A percentile compares a stretch with the other conserved stretches of the same genome.
These are phyloP conservation scores for Entoloma clypeatum DNA, from an alignment of 1,284 basidiomycete species.

Conservation along the genomic window DNA sequence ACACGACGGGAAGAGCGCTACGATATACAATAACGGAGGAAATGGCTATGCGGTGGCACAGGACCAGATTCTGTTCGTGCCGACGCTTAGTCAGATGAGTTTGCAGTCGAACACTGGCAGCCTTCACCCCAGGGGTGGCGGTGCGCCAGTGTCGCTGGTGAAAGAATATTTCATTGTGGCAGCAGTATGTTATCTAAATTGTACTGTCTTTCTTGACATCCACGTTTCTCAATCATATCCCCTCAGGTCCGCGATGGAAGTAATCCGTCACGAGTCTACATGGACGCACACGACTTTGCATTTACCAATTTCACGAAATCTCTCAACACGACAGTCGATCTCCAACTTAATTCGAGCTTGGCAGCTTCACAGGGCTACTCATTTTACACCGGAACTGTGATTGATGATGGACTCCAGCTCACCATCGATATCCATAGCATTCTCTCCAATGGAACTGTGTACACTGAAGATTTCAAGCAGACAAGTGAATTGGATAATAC, in stretches of 20 bases:
- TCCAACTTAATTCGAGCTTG: conserved; percentile 27
- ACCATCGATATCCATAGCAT: conserved; percentile 33
- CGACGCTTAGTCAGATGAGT: conserved; percentile 30
- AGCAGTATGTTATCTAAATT: conserved; percentile 28
- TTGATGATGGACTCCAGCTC: conserved; percentile 33
- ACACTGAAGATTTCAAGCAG: conserved; percentile 32
- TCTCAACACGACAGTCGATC: conserved; percentile 30
- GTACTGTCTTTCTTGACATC: not conserved
- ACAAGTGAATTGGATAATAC: conserved; percentile 34
- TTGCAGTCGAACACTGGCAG: no score
- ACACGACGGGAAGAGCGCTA: conserved; percentile 30
- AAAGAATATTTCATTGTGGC: conserved; percentile 32
- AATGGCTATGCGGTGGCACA: conserved; percentile 33
- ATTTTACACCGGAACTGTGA: conserved; percentile 32
- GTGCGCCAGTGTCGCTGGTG: conserved; percentile 11
- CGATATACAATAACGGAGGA: conserved; percentile 36
- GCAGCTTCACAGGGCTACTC: conserved; percentile 31
- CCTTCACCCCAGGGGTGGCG: conserved; percentile 20
- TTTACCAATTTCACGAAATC: conserved; percentile 29
- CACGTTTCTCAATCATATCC: not conserved
- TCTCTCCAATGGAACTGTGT: conserved; percentile 24
- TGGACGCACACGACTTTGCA: conserved; percentile 33
- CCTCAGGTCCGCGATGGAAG: conserved; percentile 32
- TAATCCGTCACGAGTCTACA: conserved; percentile 36
- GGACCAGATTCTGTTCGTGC: conserved; percentile 39